Conservation (phyloP, 140 eudicot genomes). For the Stevia rebaudiana region DNA sequence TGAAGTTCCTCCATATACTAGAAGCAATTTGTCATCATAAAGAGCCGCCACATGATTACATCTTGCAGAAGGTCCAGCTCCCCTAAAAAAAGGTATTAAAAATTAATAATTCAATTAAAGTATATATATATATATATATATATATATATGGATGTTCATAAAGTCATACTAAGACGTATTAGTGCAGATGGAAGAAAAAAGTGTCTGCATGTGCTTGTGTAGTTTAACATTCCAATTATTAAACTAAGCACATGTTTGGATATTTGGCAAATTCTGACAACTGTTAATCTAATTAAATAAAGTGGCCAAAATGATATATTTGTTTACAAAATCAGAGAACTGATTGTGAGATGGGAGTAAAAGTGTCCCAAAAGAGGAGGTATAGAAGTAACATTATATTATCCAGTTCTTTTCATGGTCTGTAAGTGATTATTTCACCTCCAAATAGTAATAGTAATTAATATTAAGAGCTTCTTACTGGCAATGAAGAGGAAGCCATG, state of each 20-base stretch:
- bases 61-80: constrained; percentile 87
- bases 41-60: constrained; percentile 90
- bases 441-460: neutral
- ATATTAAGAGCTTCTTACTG: constrained; percentile 48
- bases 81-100: constrained; percentile 36
- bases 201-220: neutral
- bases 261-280: neutral
- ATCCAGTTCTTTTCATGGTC: too few species aligned
- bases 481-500: constrained; percentile 99
- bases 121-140: too few species aligned
- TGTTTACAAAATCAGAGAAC: neutral
- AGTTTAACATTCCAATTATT: neutral
- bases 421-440: too few species aligned
- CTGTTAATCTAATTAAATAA: neutral
- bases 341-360: too few species aligned
- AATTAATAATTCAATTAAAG: neutral
- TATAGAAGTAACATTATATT: too few species aligned
- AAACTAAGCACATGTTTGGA: neutral
- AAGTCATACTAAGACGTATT: neutral
- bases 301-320: neutral
- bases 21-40: constrained; percentile 81
- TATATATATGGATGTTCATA: neutral
- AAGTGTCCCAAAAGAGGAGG: too few species aligned
- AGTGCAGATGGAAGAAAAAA: neutral
- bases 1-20: constrained; percentile 86